A percentile compares a stretch with the other conserved stretches of the same genome.
Evolutionary conservation across 106 monocot genomes (phyloP).

Genomic region (Dendrobium huoshanense): DNA sequence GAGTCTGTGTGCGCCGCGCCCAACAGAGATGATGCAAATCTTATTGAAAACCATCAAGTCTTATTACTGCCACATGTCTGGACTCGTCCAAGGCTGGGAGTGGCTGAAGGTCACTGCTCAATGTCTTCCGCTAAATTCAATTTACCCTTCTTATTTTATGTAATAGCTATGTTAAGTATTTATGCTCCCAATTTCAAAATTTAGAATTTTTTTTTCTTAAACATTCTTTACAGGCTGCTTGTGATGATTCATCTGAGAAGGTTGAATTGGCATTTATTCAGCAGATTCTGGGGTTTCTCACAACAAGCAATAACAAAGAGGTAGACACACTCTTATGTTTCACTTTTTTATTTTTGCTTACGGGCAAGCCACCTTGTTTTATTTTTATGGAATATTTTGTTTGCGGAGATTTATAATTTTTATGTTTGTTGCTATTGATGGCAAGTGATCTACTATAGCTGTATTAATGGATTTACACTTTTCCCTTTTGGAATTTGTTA

Average conservation of each 20-base stretch:
- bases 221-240: constrained; percentile 7
- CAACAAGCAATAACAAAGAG: neutral
- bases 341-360: neutral
- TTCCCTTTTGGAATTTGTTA: neutral
- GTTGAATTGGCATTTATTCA: constrained; percentile 12
- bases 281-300: neutral
- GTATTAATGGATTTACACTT: constrained; percentile 1
- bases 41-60: neutral
- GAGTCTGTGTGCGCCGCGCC: neutral
- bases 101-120: too few species aligned
- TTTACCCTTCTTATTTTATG: neutral
- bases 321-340: neutral
- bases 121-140: neutral
- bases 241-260: constrained; percentile 7
- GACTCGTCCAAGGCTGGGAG: too few species aligned
- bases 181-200: neutral
- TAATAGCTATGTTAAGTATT: constrained; percentile 1
- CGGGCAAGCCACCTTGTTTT: neutral
- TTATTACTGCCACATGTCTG: too few species aligned
- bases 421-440: neutral
- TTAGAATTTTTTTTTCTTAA: neutral
- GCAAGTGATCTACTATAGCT: neutral
- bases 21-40: neutral
- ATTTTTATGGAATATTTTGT: neutral
- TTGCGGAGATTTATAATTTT: neutral